Base-by-base conservation (phyloP, 352 stramenopile genomes). In the Elongisporangium undulatum region DNA sequence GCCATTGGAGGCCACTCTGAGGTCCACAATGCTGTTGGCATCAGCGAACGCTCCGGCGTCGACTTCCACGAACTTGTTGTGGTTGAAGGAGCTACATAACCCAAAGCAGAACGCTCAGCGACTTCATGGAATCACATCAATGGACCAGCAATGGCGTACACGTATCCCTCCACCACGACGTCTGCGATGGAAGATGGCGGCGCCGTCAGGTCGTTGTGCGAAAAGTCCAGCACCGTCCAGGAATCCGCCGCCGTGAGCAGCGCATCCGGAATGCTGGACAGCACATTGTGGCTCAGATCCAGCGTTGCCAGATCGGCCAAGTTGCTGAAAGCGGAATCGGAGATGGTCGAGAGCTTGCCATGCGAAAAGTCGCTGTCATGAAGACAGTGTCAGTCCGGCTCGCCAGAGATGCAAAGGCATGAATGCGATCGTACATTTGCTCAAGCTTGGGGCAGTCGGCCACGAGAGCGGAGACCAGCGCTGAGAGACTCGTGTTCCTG, bases 11-110 rank as follows among this genome's bases (percentile, higher is more conserved):
- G 69, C 70, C 6, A 90, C 29, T 9, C 73, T 72, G 26, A 90
- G 64, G 22, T 85, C 77, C 17, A 72, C 41, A 34, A 90, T 87
- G 15, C 60, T 38, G 0, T 69, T 69, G 7, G 78, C 76, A 9
- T 66, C 69, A 22, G 74, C 72, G 29, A 90, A 87, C 7, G 69
- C 65, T 1, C 71, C 61, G 6, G 62, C 52, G 4, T 81, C 62
- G 53, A 90, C 72, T 58, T 88, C 78, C n/a, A 86, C 73, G 24
- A 84, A 71, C 26, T 74, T 55, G 26, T 90, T 88, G 17, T 73
- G 72, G 62, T 88, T 66, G 29, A 90, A 86, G 0, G 80, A 90
- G 48, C 78, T 90, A 59, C 17, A 59, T 17, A 64, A 34, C 20
- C 60, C 20, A 69, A n/a, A 39, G 29, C 9, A 48, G 2, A n/a